Evolutionary conservation across 1,284 basidiomycete species (phyloP), one percentile per base, ranked within the genome.

Genomic region (Sporisorium scitamineum): DNA sequence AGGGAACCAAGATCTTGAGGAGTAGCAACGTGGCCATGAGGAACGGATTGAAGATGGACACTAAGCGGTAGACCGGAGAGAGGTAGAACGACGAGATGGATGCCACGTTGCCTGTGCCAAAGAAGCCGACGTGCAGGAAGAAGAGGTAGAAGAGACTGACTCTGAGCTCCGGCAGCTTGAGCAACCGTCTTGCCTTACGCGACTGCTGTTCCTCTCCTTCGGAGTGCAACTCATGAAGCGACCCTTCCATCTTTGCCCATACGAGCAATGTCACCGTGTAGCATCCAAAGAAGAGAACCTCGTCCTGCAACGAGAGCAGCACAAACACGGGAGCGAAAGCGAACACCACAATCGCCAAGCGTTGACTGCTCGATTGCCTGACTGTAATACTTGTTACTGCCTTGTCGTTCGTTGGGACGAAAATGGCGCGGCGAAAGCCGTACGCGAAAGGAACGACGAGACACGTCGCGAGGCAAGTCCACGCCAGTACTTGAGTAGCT

Each of bases 71-170:
- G 10, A 95, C 94, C 0, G 94, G 94, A 50, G 92, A 93, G 13
- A 95, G 88, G 84, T 95, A 95, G 86, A 95, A 95, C 14, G 79
- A 93, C 89, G 93, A 92, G 80, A 94, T 92, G 2, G 92, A 94
- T n/a, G 93, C 93, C 51, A 94, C 91, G 80, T 93, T 94, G 78
- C 44, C 76, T 57, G 91, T 93, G 13, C 93, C 94, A 81, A 94
- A 94, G 86, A 95, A 95, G 4, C 91, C 93, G 53, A 93, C 89
- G 80, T 95, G 93, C 4, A 94, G 90, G 80, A 94, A 93, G 85
- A 94, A 92, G 67, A 95, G 86, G 87, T 94, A 95, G 84, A 93
- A 92, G 24, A 94, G 71, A 0, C 92, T 92, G 56, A 93, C 90
- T 32, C 93, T 86, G 13, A 94, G 85, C 76, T 94, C 92, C 44